Percentiles rank a stretch among this genome's conserved stretches.
Evolutionary conservation across 495 filamentous ascomycete species (phyloP).

Genomic region (Talaromyces adpressus): DNA sequence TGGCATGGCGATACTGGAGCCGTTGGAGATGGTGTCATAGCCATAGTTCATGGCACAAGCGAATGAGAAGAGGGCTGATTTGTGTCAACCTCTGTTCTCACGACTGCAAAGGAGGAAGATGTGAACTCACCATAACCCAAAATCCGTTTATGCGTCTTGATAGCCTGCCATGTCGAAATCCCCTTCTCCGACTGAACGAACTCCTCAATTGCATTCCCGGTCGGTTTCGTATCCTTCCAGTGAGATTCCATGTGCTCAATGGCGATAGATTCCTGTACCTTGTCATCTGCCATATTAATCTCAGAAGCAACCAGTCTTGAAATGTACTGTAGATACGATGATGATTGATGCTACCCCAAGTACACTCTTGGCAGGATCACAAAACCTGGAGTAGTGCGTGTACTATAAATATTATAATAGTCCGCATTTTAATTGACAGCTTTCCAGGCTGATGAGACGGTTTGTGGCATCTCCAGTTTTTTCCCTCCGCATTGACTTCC

Average conservation of each 20-base stretch:
- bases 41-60: background rate
- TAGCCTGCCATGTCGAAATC: background rate
- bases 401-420: background rate
- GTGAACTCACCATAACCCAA: background rate
- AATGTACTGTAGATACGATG: background rate
- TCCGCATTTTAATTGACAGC: background rate
- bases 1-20: constrained; percentile 18
- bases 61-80: background rate
- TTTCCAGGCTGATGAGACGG: background rate
- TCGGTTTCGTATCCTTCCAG: background rate
- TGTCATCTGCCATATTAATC: background rate
- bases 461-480: background rate
- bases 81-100: background rate
- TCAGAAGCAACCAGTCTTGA: background rate
- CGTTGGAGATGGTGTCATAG: constrained; percentile 18
- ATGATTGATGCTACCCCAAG: background rate
- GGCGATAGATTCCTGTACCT: background rate
- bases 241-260: background rate
- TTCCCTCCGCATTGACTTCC: background rate
- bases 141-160: background rate
- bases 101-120: background rate
- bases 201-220: background rate
- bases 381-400: background rate
- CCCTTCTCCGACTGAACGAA: background rate
- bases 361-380: background rate